Evolutionary conservation across 129 eudicot genomes (phyloP).

Genomic region (Deinandra increscens): DNA sequence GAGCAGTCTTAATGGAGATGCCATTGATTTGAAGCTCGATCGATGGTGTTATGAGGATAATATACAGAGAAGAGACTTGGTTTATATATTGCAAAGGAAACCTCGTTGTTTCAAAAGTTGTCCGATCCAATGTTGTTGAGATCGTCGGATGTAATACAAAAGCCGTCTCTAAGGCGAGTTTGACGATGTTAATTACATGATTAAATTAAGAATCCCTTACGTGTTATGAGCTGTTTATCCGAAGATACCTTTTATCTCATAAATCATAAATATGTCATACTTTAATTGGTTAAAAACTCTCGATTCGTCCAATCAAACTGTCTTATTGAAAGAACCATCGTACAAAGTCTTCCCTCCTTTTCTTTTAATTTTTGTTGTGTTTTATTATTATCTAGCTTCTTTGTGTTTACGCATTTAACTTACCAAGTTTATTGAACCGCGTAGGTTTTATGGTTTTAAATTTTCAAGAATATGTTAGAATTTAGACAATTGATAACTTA

Average conservation of each 20-base stretch:
- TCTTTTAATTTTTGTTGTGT: not conserved
- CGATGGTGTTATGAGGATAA: not conserved
- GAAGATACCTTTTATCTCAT: not conserved
- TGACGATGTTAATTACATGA: conserved; percentile 29
- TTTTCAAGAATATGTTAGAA: too few species aligned
- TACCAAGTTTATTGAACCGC: too few species aligned
- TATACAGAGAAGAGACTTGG: not conserved
- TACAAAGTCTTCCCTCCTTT: not conserved
- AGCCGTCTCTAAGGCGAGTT: conserved; percentile 23
- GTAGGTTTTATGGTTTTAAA: too few species aligned
- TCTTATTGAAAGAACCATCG: not conserved
- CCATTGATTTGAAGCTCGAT: not conserved
- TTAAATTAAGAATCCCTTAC: not conserved
- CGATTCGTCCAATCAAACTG: not conserved
- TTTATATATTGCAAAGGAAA: conserved; percentile 18
- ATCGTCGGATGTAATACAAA: conserved; percentile 18
- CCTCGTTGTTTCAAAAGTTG: conserved; percentile 26
- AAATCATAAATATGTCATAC: not conserved
- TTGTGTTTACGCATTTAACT: too few species aligned
- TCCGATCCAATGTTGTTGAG: conserved; percentile 13
- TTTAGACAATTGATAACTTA: too few species aligned
- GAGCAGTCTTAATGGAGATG: conserved; percentile 26
- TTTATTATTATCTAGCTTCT: not conserved
- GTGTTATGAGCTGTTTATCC: conserved; percentile 1
- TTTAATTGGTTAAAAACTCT: not conserved